Evolutionary conservation across 2,329 filamentous ascomycete genomes (phyloP), one percentile per base, ranked within the genome.

Genomic region (Aaosphaeria arxii): DNA sequence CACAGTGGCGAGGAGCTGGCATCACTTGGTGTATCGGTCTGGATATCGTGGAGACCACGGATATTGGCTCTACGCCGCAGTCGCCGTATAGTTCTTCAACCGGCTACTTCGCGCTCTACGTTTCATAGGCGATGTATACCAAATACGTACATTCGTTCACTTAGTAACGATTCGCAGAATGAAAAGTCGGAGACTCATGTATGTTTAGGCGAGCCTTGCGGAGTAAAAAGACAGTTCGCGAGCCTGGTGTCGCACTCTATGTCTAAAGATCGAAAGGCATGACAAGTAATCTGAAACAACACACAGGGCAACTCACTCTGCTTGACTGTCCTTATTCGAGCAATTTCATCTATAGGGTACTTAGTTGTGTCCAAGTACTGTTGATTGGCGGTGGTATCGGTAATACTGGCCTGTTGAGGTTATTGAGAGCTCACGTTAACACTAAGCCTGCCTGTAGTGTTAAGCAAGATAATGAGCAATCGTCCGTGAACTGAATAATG

Each of bases 351-450:
- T 31, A 40, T 0, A 47, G 52, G 5, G 48, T 74, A 5, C 58
- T 64, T 5, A 52, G 49, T 11, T 54, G 55, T 4, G 60, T 64
- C 41, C 57, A 57, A 5, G 44, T 78, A 0, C 48, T 79, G 3
- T 62, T 75, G 11, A 66, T 78, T 43, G 70, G 60, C 1, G 76
- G 77, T 11, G 76, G 75, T 7, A 75, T 78, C 30, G 76, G 75
- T 29, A 74, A 78, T 56, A 77, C 75, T 0, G 72, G 63, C 4
- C 39, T 75, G 5, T 50, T 78, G 4, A 67, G 73, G 1, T 73
- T 62, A 42, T 39, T 70, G 3, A 40, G 48, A 6, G 46, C 50
- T 35, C 73, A 75, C 45, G 41, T 47, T 13, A 74, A 75, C 48
- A 59, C 67, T 5, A 74, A 73, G 51, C 58, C 77, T 4, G 55